A percentile compares a stretch with the other conserved stretches of the same genome.
These are phyloP conservation scores for Solanum dulcamara DNA, from an alignment of 257 asterid species.

Conservation along the genomic window DNA sequence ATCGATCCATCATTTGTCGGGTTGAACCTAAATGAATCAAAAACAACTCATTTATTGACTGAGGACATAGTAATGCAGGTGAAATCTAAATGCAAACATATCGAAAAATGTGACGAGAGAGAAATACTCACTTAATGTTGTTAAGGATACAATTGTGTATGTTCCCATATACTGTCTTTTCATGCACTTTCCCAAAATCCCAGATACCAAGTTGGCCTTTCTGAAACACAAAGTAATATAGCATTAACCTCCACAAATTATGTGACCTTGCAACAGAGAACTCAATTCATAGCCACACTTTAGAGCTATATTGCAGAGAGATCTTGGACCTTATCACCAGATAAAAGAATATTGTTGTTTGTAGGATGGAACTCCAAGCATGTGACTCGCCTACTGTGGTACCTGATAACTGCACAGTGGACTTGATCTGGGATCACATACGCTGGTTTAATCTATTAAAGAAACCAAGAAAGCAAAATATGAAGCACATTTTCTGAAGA, in stretches of 20 bases:
- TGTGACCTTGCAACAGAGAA: not conserved
- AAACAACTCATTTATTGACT: constrained; percentile 5
- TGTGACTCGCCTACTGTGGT: constrained; percentile 89
- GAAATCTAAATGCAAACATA: not conserved
- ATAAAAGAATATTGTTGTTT: constrained; percentile 57
- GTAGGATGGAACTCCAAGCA: constrained; percentile 98
- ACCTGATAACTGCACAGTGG: constrained; percentile 79
- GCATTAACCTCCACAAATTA: not conserved
- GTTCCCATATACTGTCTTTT: constrained; percentile 69
- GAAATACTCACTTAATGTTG: constrained; percentile 70
- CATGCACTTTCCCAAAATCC: constrained; percentile 80
- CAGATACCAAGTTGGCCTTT: constrained; percentile 99
- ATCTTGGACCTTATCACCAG: constrained; percentile 83
- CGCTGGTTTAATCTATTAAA: constrained; percentile 61
- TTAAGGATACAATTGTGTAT: constrained; percentile 79
- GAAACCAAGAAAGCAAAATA: not conserved
- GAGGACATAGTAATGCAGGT: not conserved
- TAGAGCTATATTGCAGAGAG: not conserved
- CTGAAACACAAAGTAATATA: constrained; percentile 22
- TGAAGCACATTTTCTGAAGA: not conserved
- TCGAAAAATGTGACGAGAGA: not conserved
- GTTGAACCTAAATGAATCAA: constrained; percentile 37
- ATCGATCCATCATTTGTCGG: constrained; percentile 70
- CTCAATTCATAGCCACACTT: not conserved
- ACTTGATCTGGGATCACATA: constrained; percentile 76